Evolutionary conservation across 192 early-diverging fungal genomes (phyloP).

Genomic region (Linnemannia schmuckeri): DNA sequence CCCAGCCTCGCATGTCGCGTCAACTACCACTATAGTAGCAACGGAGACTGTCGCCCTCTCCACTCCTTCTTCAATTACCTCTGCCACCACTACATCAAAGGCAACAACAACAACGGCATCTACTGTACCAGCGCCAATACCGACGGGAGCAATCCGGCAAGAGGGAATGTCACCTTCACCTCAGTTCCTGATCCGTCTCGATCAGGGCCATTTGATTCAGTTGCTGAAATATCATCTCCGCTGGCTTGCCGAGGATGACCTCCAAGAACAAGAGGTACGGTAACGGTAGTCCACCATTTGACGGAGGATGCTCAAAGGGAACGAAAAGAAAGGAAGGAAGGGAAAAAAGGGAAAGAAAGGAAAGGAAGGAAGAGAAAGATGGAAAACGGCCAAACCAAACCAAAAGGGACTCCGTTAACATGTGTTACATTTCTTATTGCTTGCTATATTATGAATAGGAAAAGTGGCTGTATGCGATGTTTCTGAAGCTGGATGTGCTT

Average conservation of each 20-base stretch:
- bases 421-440: neutral
- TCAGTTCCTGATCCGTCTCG: conserved; percentile 27
- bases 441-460: conserved; percentile 23
- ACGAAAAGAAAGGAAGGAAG: neutral
- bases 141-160: neutral
- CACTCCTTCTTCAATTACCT: neutral
- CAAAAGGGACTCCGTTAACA: neutral
- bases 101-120: neutral
- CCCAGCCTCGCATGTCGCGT: neutral
- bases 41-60: neutral
- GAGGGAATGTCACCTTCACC: conserved; percentile 29
- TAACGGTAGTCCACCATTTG: neutral
- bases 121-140: neutral
- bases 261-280: conserved; percentile 35
- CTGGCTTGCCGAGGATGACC: conserved; percentile 40
- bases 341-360: neutral
- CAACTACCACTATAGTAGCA: neutral
- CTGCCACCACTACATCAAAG: neutral
- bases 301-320: neutral
- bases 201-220: conserved; percentile 42
- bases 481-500: conserved; percentile 59
- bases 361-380: neutral
- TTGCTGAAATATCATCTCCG: conserved; percentile 41
- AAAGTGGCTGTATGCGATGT: conserved; percentile 56
- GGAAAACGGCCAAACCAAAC: neutral